Evolutionary conservation across 2,329 filamentous ascomycete genomes (phyloP).

Genomic region (Microascus cirrosus): DNA sequence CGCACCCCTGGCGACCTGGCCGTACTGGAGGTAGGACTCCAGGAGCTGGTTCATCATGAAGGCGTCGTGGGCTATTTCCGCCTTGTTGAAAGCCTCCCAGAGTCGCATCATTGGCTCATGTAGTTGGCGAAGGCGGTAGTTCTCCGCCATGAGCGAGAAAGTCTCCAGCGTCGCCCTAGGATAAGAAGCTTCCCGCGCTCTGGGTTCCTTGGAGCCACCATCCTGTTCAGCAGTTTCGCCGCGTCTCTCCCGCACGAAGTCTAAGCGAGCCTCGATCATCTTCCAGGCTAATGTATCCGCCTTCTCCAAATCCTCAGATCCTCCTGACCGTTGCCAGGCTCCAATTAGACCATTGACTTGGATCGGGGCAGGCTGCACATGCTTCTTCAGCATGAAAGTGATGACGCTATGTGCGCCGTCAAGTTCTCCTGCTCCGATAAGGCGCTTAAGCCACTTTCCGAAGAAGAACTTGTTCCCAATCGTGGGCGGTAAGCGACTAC

Average conservation of each 20-base stretch:
- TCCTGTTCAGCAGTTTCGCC: not conserved
- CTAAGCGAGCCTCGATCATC: constrained; percentile 61
- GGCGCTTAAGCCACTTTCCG: constrained; percentile 77
- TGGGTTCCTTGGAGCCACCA: constrained; percentile 1
- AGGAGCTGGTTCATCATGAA: constrained; percentile 75
- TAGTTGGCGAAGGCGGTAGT: constrained; percentile 54
- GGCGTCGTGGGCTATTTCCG: constrained; percentile 56
- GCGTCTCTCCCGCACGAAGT: constrained; percentile 42
- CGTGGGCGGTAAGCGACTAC: constrained; percentile 29
- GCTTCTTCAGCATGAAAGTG: constrained; percentile 61
- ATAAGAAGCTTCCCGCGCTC: constrained; percentile 12
- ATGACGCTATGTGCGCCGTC: constrained; percentile 63
- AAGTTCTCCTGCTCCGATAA: constrained; percentile 62
- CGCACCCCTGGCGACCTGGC: constrained; percentile 41
- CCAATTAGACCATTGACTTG: constrained; percentile 77
- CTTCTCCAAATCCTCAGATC: constrained; percentile 37
- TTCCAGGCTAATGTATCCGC: constrained; percentile 63
- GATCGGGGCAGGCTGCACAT: constrained; percentile 56
- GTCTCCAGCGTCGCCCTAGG: constrained; percentile 64
- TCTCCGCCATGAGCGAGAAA: constrained; percentile 62
- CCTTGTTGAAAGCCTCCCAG: constrained; percentile 48
- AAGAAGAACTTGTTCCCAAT: constrained; percentile 70
- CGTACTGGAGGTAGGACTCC: constrained; percentile 51
- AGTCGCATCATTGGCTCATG: constrained; percentile 47
- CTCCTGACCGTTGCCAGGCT: constrained; percentile 60